phyloP scores from a whole-genome alignment of 2,329 filamentous ascomycete genomes.

The Dactylellina parvicollis region DNA sequence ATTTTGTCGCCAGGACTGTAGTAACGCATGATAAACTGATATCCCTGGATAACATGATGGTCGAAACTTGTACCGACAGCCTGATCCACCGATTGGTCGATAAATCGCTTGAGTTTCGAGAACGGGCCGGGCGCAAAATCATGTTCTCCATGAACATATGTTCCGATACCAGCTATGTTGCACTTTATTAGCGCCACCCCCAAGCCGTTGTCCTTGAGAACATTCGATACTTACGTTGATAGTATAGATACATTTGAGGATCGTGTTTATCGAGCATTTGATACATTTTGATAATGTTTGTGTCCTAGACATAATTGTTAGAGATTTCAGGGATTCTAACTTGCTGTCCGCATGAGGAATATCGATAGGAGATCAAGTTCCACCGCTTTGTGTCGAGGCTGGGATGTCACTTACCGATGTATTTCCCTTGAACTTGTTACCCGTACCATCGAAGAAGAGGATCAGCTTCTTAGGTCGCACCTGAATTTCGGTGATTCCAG shows the following conservation, averaged over 20 bases:
- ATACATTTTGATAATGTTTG: conserved; percentile 54
- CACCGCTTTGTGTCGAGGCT: not conserved
- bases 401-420: conserved; percentile 69
- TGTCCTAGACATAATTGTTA: conserved; percentile 34
- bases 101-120: conserved; percentile 73
- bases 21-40: conserved; percentile 76
- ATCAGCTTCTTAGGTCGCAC: conserved; percentile 64
- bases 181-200: conserved; percentile 4
- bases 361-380: too few species aligned
- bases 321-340: too few species aligned
- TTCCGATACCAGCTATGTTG: conserved; percentile 73
- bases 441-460: conserved; percentile 72
- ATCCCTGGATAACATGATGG: conserved; percentile 67
- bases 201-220: conserved; percentile 7
- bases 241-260: conserved; percentile 63
- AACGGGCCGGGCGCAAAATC: conserved; percentile 52
- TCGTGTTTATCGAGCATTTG: conserved; percentile 54
- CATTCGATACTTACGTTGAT: conserved; percentile 67
- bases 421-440: conserved; percentile 72
- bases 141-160: conserved; percentile 69
- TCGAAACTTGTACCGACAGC: conserved; percentile 73
- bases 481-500: conserved; percentile 50
- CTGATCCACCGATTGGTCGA: conserved; percentile 78
- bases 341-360: too few species aligned
- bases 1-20: conserved; percentile 68